Evolutionary conservation across 768 basidiomycete species (phyloP).

Genomic region (Aureoboletus auriporus): DNA sequence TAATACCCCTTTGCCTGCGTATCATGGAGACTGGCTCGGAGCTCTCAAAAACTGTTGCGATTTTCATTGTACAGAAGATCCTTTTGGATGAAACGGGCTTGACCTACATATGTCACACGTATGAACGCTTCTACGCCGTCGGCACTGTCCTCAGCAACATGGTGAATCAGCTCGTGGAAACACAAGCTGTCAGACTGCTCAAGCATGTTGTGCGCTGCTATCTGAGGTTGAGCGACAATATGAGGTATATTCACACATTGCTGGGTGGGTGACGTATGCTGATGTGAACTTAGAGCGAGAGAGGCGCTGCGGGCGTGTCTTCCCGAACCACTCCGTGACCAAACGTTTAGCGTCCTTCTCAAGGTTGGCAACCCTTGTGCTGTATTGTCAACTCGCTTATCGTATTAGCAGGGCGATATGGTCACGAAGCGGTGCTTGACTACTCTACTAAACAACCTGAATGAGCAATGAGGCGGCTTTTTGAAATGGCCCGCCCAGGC

Average conservation of each 20-base stretch:
- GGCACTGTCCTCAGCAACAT: constrained; percentile 98
- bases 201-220: constrained; percentile 99
- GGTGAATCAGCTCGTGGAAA: constrained; percentile 97
- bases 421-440: constrained; percentile 95
- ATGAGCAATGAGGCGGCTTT: constrained; percentile 47
- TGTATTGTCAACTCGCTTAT: constrained; percentile 10
- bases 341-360: constrained; percentile 86
- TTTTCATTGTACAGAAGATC: constrained; percentile 99
- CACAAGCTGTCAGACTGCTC: constrained; percentile 90
- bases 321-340: constrained; percentile 91
- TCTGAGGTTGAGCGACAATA: constrained; percentile 90
- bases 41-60: constrained; percentile 97
- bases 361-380: constrained; percentile 51
- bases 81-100: constrained; percentile 95
- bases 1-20: constrained; percentile 96
- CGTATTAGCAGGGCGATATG: constrained; percentile 74
- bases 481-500: constrained; percentile 18
- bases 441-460: constrained; percentile 84
- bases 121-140: constrained; percentile 98
- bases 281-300: constrained; percentile 60
- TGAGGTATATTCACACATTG: constrained; percentile 56
- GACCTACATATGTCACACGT: constrained; percentile 99
- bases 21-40: constrained; percentile 99
- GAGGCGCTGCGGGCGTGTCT: constrained; percentile 95
- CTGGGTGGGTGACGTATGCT: constrained; percentile 2